phyloP scores from a whole-genome alignment of 257 asterid species.

The Solanum chaucha region DNA sequence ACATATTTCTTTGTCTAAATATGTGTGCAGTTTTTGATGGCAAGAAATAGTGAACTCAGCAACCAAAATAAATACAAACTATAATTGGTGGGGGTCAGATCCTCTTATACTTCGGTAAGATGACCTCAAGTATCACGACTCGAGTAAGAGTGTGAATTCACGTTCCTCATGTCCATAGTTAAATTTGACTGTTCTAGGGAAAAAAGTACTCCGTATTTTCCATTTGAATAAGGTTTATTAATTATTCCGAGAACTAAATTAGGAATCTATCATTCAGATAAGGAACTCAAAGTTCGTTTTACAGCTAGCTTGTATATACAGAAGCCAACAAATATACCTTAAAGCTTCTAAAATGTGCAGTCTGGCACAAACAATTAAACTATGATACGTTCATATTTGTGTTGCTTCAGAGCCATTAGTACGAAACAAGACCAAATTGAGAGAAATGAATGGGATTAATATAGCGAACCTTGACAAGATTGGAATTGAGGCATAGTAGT shows the following conservation, averaged over 20 bases:
- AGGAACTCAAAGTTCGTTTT: background rate
- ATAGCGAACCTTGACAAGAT: background rate
- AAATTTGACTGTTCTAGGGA: background rate
- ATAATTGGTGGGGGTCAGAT: background rate
- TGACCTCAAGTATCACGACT: background rate
- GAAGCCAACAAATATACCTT: background rate
- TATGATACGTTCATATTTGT: background rate
- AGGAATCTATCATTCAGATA: background rate
- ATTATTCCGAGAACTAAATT: background rate
- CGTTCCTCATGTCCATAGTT: background rate
- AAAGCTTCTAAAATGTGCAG: background rate
- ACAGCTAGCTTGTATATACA: background rate
- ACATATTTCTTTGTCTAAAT: background rate
- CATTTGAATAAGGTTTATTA: background rate
- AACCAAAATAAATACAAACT: background rate
- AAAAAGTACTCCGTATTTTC: background rate
- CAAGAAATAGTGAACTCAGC: background rate
- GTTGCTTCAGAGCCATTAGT: background rate
- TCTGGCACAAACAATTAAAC: background rate
- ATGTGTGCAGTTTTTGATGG: background rate
- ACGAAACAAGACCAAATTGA: background rate
- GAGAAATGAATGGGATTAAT: background rate
- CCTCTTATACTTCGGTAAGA: background rate
- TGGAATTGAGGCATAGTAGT: background rate
- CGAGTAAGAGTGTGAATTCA: background rate